Base-by-base conservation (phyloP, 805 yeast species). In the Metschnikowia gelsemii region DNA sequence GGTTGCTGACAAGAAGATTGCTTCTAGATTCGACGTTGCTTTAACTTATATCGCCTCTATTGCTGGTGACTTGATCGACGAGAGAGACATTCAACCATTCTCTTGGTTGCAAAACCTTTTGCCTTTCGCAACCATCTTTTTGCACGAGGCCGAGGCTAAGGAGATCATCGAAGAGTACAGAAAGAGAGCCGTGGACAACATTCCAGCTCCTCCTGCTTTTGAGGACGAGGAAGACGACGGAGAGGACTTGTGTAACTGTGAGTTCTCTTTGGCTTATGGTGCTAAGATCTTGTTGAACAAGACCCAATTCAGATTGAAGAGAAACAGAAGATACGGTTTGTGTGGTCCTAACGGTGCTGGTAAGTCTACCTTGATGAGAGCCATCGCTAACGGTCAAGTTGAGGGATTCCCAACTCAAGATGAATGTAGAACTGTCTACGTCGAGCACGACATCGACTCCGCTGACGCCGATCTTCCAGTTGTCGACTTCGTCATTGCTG, bases 171-270 rank as follows among this genome's bases (percentile, higher is more conserved):
- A 90, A 74, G 87, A 85, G 72, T 88, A 82, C 84, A 89, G 98
- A 81, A 84, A 83, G 81, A 76, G 84, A 76, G 91, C 98, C 57
- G 84, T 93, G 67, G 96, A 89, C 78, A 93, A 93, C 90, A 91
- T 93, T 63, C 99, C 99, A 66, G 84, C 80, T 63, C 93, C 95
- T 64, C 95, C 96, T 66, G 73, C 82, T 64, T 89, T 89, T 74
- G 98, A 91, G 76, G 97, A 90, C 64, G 91, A 85, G 73, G 93
- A 84, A 68, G 97, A 89, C 68, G 98, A 93, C 69, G 99, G 98
- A 78, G 98, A 93, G 80, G 98, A 93, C 70, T 81, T 93, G 68
- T 93, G 99, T 84, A 93, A 93, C 96, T 91, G 98, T 86, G 99
- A 93, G 84, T 93, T 93, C 90, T 93, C 99, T 49, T 82, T 93